Base-by-base conservation (phyloP, 2,329 filamentous ascomycete species). In the Penicillium carneum region DNA sequence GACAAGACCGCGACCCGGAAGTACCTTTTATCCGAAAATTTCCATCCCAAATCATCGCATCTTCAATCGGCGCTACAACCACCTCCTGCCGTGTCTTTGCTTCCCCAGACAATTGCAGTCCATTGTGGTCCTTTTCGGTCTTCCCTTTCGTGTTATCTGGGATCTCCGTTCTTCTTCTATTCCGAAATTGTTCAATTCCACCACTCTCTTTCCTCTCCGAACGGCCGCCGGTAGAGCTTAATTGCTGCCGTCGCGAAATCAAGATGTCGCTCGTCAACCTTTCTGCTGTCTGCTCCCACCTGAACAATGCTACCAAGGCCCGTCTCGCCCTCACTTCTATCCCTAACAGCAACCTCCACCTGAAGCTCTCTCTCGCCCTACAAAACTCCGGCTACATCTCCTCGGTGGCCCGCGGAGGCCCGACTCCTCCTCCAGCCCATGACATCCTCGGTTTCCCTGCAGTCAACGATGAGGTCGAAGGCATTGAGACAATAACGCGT, bases 281-380 rank as follows among this genome's bases (percentile, higher is more conserved):
- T 66, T 85, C 87, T 71, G 83, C 94, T 82, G 87, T 93, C 80
- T 96, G 91, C 84, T 93, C 92, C 68, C 93, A 97, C 82, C 84
- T 97, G 59, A 91, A 95, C 78, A 97, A 97, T 83, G 91, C 91
- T 68, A 90, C 90, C 59, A 88, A 88, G 72, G 92, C 91, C n/a
- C 88, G 90, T 1, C 87, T 97, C 0, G 91, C 90, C 68, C 83
- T 96, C 52, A 97, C 93, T 34, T 96, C 92, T 8, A 85, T 97
- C 65, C 88, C 89, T 47, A 89, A 90, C 81, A 89, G 87, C 51
- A 93, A 93, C 69, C 87, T 93, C 75, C 93, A 95, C 82, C 87
- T 96, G 64, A 82, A 82, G 46, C 83, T 97, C 16, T 84, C 87
- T 53, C 85, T 95, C 20, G 90, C 90, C 39, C 84, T 97, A 46